Evolutionary conservation across 1,284 basidiomycete species (phyloP).

Genomic region (Tylopilus orsonianus): DNA sequence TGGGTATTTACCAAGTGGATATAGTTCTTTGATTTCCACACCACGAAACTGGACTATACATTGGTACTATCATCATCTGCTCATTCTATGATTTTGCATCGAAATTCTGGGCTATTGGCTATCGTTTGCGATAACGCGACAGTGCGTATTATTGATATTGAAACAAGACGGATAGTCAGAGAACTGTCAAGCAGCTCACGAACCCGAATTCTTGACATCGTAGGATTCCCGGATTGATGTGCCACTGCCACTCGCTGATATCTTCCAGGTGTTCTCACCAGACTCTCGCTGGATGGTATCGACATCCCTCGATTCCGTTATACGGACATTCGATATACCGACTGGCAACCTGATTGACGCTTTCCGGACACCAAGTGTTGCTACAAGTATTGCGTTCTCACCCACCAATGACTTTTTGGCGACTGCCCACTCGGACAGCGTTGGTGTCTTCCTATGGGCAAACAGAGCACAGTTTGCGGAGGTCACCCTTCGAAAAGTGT

Average conservation of each 20-base stretch:
- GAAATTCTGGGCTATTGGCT: slow-evolving; percentile 86
- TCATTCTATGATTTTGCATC: slow-evolving; percentile 76
- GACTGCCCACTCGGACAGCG: slow-evolving; percentile 90
- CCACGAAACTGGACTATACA: slow-evolving; percentile 69
- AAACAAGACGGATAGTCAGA: slow-evolving; percentile 85
- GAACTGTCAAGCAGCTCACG: slow-evolving; percentile 77
- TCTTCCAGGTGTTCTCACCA: slow-evolving; percentile 78
- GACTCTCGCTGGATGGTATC: slow-evolving; percentile 93
- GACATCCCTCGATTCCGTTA: slow-evolving; percentile 86
- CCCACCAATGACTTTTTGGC: slow-evolving; percentile 96
- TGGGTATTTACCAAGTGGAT: slow-evolving; percentile 5
- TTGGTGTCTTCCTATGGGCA: slow-evolving; percentile 95
- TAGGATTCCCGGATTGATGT: slow-evolving; percentile 33
- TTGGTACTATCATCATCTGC: slow-evolving; percentile 68
- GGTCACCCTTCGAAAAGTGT: slow-evolving; percentile 77
- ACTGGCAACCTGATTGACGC: slow-evolving; percentile 91
- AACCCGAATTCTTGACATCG: slow-evolving; percentile 81
- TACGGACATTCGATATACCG: slow-evolving; percentile 96
- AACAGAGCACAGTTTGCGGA: slow-evolving; percentile 94
- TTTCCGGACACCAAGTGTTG: slow-evolving; percentile 87
- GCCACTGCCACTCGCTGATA: slow-evolving; percentile 7
- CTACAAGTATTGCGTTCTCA: slow-evolving; percentile 90
- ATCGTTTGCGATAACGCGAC: slow-evolving; percentile 83
- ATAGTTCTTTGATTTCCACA: slow-evolving; percentile 96
- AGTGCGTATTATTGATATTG: slow-evolving; percentile 88